Percentiles rank a stretch among this genome's conserved stretches.
Conservation (phyloP, 169 alveolate species). For the Plasmodium gaboni region DNA sequence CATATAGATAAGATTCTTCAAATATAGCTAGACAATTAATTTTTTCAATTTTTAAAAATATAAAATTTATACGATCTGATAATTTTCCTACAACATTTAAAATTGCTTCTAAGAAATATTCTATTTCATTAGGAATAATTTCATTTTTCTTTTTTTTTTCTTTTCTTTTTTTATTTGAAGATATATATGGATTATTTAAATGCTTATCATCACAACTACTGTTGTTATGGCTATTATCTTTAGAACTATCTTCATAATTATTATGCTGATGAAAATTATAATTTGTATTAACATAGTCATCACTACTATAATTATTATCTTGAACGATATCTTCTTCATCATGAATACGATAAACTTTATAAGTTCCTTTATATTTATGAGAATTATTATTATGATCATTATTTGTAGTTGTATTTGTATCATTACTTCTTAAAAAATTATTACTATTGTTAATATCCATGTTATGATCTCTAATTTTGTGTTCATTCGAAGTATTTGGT, state of each 20-base stretch:
- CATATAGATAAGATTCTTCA: constrained; percentile 52
- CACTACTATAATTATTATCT: too few species aligned
- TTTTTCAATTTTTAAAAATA: constrained; percentile 48
- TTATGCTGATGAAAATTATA: not conserved
- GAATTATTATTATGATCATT: too few species aligned
- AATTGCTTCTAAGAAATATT: constrained; percentile 33
- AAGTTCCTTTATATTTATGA: too few species aligned
- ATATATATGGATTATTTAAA: not conserved
- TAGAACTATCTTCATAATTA: not conserved
- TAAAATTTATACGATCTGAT: constrained; percentile 52
- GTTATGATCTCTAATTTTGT: not conserved
- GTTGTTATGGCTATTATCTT: not conserved
- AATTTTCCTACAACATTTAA: constrained; percentile 26
- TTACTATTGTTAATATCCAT: not conserved
- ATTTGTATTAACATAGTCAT: not conserved
- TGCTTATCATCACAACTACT: not conserved
- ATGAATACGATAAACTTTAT: too few species aligned
- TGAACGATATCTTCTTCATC: too few species aligned
- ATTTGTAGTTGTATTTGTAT: too few species aligned
- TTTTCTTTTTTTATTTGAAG: not conserved
- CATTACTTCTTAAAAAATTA: too few species aligned
- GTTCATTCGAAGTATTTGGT: not conserved
- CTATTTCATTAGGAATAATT: not conserved
- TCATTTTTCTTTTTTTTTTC: not conserved
- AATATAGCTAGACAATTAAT: constrained; percentile 66